phyloP scores from a whole-genome alignment of 73 alveolate species.

The Strombidium stylifer region DNA sequence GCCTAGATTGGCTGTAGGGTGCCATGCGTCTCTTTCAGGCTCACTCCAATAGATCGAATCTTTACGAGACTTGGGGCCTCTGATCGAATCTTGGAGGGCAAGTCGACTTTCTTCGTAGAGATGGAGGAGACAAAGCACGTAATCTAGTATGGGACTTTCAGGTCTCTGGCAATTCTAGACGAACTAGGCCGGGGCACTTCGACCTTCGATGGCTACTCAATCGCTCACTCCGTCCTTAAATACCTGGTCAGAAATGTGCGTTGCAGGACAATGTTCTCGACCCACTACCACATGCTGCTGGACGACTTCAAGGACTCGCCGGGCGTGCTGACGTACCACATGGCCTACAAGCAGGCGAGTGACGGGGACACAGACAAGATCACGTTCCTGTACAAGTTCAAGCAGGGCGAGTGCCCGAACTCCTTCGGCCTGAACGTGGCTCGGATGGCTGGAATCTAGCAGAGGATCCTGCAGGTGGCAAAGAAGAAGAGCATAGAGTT shows the following conservation, averaged over 20 bases:
- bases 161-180: constrained; percentile 91
- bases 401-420: constrained; percentile 79
- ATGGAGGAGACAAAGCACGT: constrained; percentile 93
- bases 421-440: constrained; percentile 89
- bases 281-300: constrained; percentile 96
- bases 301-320: constrained; percentile 65
- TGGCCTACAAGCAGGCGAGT: constrained; percentile 71
- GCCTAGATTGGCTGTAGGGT: constrained; percentile 97
- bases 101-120: constrained; percentile 94
- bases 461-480: constrained; percentile 25
- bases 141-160: constrained; percentile 71
- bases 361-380: constrained; percentile 67
- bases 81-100: constrained; percentile 89
- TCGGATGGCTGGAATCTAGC: constrained; percentile 82
- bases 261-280: constrained; percentile 88
- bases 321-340: constrained; percentile 61
- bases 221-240: constrained; percentile 83
- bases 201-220: constrained; percentile 94
- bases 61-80: constrained; percentile 96
- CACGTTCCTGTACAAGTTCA: constrained; percentile 82
- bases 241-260: constrained; percentile 67
- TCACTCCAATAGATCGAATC: constrained; percentile 90
- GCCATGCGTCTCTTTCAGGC: constrained; percentile 82
- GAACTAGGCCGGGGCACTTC: constrained; percentile 99
- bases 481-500: constrained; percentile 10